These are phyloP conservation scores for Suillus hirtellus DNA, from an alignment of 768 basidiomycete species.

Conservation along the genomic window DNA sequence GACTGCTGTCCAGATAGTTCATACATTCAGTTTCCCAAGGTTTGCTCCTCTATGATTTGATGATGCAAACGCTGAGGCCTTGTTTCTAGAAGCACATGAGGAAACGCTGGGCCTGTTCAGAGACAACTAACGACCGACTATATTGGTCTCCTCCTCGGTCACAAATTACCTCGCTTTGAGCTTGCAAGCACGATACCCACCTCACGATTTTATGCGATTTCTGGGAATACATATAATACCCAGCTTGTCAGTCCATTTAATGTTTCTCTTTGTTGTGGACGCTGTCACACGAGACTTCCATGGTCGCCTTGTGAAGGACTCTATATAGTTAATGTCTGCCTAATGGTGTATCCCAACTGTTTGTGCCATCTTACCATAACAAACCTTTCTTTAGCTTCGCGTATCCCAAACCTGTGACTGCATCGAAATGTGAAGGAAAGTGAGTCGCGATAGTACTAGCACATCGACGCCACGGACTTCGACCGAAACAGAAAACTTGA, in stretches of 20 bases:
- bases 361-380: neutral
- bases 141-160: slow-evolving; percentile 1
- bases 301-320: neutral
- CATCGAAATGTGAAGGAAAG: neutral
- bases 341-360: neutral
- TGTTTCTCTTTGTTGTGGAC: neutral
- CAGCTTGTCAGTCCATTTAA: neutral
- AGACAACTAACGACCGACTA: neutral
- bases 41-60: neutral
- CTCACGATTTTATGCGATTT: neutral
- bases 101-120: slow-evolving; percentile 18
- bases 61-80: neutral
- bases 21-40: slow-evolving; percentile 22
- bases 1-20: neutral
- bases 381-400: neutral
- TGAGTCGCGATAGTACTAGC: neutral
- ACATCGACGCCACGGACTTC: neutral
- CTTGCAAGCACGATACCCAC: neutral
- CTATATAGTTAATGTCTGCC: neutral
- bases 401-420: neutral
- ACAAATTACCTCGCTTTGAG: neutral
- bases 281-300: neutral
- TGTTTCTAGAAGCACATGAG: slow-evolving; percentile 20
- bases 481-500: neutral
- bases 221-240: neutral